Evolutionary conservation across 2,329 filamentous ascomycete genomes (phyloP), one percentile per base, ranked within the genome.

Genomic region (Apiospora rasikravindrae): DNA sequence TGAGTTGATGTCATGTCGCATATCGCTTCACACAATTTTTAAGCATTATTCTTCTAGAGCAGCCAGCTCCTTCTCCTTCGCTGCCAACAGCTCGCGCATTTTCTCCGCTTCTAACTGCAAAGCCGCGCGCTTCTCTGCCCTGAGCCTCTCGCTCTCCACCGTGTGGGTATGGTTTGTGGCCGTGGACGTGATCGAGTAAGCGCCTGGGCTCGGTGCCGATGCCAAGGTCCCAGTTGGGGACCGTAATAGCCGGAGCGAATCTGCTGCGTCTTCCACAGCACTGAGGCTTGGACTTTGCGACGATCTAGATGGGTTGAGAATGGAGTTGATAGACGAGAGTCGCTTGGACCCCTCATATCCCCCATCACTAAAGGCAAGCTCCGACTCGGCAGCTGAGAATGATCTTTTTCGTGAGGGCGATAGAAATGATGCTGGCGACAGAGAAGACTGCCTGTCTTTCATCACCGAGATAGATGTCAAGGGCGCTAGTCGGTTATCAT

Each of bases 301-400:
- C 37, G 76, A 77, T 4, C 74, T 71, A 6, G 81, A 78, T 2
- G 90, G 90, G 74, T 94, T 95, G 16, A 95, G 83, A 64, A 95
- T 92, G 6, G 92, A 93, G 75, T 91, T 93, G 73, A 95, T 95
- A 3, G 92, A 94, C 24, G 91, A 93, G 4, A 94, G 82, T 19
- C 93, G 89, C 79, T 92, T 88, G 57, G 89, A 82, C 49, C 82
- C 83, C 37, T 89, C 86, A 33, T 84, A 82, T 2, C 83, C 82
- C n/a, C 78, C 76, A 49, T 86, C 83, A 44, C 79, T 77, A 10
- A 75, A 77, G 26, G 80, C 78, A n/a, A 79, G 78, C 49, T 90
- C 88, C 26, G 85, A 86, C 71, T 91, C 89, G 0, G 87, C 84
- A 0, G 87, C 84, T 13, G 91, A 93, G 75, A 93, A 92, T 0